Base-by-base conservation (phyloP, 129 eudicot genomes). In the Chrysanthemum makinoi region DNA sequence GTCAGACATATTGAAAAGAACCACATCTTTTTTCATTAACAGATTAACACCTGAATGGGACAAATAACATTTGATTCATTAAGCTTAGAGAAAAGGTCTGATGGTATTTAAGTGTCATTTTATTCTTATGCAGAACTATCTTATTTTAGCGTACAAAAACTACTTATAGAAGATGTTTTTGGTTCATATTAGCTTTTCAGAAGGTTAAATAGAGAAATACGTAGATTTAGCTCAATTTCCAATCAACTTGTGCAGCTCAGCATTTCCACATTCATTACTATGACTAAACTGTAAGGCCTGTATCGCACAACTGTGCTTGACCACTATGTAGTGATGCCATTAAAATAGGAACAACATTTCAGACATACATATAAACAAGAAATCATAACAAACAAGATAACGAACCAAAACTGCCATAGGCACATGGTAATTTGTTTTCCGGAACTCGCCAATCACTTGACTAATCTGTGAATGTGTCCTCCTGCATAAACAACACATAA, bases 341-440 rank as follows among this genome's bases (percentile, higher is more conserved):
- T n/a, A 52, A 61, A 55, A 57, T 48, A 18, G 50, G 33, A 66
- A 22, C 49, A 54, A 65, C 47, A 10, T 66, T 50, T 61, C 56
- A 50, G 59, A 65, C 30, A 13, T 47, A 65, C 18, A 49, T 18
- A 66, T 28, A 16, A 47, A 61, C 44, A 60, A 59, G 24, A 60
- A 50, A 76, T 68, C 17, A 28, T 66, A 52, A 67, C 28, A 76
- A 58, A 60, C 60, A 28, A 68, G 16, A 58, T 19, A 49, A 70
- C 88, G 8, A 73, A 93, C 98, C 96, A 93, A 76, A 72, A 94
- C 86, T 56, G 96, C 90, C 98, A 94, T 94, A 48, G 98, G 91
- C 69, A 87, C 89, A 74, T 89, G 83, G 51, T 94, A 94, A 73
- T 83, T 48, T 66, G 96, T 94, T 78, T 94, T 94, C 80, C 79